phyloP scores from a whole-genome alignment of 2,329 filamentous ascomycete genomes.

The Ascochyta rabiei region DNA sequence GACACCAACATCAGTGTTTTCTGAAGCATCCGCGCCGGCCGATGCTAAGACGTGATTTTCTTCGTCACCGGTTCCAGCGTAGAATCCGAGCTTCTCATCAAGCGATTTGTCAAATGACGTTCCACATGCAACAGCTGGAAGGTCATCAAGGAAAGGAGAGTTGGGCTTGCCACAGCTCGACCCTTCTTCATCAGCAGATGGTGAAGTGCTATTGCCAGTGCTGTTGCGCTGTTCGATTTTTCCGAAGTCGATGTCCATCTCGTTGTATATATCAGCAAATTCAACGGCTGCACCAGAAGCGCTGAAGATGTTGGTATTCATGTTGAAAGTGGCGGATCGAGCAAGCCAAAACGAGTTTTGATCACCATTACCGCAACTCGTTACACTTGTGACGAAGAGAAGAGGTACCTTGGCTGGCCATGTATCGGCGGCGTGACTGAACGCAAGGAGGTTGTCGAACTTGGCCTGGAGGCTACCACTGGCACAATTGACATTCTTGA shows the following conservation, averaged over 20 bases:
- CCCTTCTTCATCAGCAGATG: background rate
- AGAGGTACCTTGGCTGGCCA: constrained; percentile 14
- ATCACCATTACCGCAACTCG: constrained; percentile 13
- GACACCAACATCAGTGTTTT: background rate
- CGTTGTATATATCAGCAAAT: constrained; percentile 8
- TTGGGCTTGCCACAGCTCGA: constrained; percentile 10
- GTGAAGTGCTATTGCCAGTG: constrained; percentile 3
- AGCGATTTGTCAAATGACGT: constrained; percentile 9
- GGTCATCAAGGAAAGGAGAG: constrained; percentile 10
- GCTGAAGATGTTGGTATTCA: constrained; percentile 11
- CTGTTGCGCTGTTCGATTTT: constrained; percentile 11
- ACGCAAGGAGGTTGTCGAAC: constrained; percentile 10
- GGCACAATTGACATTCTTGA: constrained; percentile 10
- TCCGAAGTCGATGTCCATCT: constrained; percentile 16
- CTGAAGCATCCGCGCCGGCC: background rate
- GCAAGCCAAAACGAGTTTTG: constrained; percentile 16
- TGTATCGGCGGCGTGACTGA: constrained; percentile 11
- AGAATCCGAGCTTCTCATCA: constrained; percentile 9
- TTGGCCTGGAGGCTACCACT: constrained; percentile 10
- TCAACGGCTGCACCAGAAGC: constrained; percentile 4
- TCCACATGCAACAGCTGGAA: constrained; percentile 12
- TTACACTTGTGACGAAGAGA: constrained; percentile 8
- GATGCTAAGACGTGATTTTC: constrained; percentile 9
- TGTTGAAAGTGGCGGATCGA: constrained; percentile 2
- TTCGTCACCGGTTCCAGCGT: constrained; percentile 8